These are phyloP conservation scores for Castanopsis chinensis DNA, from an alignment of 306 rosid species.

Conservation along the genomic window DNA sequence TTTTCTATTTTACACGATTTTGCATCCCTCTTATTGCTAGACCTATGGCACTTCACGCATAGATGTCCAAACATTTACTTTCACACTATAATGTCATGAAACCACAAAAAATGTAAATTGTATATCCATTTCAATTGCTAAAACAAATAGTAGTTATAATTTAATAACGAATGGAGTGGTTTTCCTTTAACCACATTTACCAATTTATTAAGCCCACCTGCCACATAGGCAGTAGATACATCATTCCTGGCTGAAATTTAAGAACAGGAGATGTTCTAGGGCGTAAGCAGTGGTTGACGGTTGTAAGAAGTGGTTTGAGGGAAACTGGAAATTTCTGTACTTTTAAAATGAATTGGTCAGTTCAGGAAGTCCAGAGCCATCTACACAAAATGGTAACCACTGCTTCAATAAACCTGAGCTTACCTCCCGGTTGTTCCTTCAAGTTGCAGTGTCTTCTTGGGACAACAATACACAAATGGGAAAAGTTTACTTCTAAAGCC, in stretches of 20 bases:
- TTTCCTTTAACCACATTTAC: constrained; percentile 29
- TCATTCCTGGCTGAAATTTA: constrained; percentile 13
- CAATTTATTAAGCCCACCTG: constrained; percentile 11
- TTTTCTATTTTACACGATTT: too few species aligned
- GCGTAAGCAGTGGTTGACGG: constrained; percentile 6
- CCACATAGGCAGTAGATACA: not conserved
- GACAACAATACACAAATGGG: not conserved
- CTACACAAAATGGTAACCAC: constrained; percentile 22
- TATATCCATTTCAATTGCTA: constrained; percentile 19
- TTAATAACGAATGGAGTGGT: constrained; percentile 14
- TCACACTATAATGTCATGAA: not conserved
- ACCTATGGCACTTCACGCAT: too few species aligned
- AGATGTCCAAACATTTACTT: too few species aligned
- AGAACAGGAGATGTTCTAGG: not conserved
- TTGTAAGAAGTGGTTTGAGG: constrained; percentile 14
- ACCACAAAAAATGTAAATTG: not conserved
- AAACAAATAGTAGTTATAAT: constrained; percentile 4
- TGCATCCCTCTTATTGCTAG: too few species aligned
- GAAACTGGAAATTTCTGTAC: constrained; percentile 25
- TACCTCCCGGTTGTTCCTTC: not conserved
- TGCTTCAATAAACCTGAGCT: constrained; percentile 11
- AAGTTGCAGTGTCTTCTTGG: not conserved
- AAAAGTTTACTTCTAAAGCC: constrained; percentile 17
- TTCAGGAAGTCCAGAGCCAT: constrained; percentile 32
- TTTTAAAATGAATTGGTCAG: constrained; percentile 35